Evolutionary conservation across 108 stramenopile genomes (phyloP).

Genomic region (Craspedostauros australis): DNA sequence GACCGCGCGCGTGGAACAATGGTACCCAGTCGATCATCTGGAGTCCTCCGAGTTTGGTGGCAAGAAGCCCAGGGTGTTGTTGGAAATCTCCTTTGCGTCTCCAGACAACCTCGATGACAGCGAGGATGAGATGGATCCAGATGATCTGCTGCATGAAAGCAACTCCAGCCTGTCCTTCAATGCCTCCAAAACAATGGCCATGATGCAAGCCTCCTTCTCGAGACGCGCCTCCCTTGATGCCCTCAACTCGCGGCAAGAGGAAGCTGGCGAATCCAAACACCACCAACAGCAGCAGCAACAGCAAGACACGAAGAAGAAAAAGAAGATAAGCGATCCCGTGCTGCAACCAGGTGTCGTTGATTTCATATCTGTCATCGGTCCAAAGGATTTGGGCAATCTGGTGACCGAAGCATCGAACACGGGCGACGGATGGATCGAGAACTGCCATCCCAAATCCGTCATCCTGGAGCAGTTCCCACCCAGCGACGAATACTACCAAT

Average conservation of each 20-base stretch:
- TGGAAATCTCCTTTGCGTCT: slow-evolving; percentile 63
- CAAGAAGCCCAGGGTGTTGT: slow-evolving; percentile 66
- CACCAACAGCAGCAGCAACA: neutral
- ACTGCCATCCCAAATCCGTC: slow-evolving; percentile 66
- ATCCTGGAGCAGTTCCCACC: slow-evolving; percentile 79
- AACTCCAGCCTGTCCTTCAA: no score
- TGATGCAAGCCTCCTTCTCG: slow-evolving; percentile 16
- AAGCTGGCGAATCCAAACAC: slow-evolving; percentile 1
- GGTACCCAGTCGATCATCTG: slow-evolving; percentile 45
- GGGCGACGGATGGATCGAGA: slow-evolving; percentile 76
- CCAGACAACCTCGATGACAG: slow-evolving; percentile 44
- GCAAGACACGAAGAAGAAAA: slow-evolving; percentile 7
- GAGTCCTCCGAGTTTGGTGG: slow-evolving; percentile 6
- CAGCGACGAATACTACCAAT: slow-evolving; percentile 59
- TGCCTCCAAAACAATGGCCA: slow-evolving; percentile 3
- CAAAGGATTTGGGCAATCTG: slow-evolving; percentile 71
- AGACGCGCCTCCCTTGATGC: slow-evolving; percentile 14
- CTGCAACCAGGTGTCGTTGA: slow-evolving; percentile 73
- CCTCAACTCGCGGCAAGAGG: slow-evolving; percentile 5
- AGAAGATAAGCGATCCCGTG: slow-evolving; percentile 55
- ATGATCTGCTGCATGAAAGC: slow-evolving; percentile 4
- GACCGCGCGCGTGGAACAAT: slow-evolving; percentile 56
- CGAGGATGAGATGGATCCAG: slow-evolving; percentile 57
- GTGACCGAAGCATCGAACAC: slow-evolving; percentile 62
- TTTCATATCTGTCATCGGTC: slow-evolving; percentile 70